Evolutionary conservation across 208 protist genomes (phyloP).

Genomic region (Wallacemonas sp.): DNA sequence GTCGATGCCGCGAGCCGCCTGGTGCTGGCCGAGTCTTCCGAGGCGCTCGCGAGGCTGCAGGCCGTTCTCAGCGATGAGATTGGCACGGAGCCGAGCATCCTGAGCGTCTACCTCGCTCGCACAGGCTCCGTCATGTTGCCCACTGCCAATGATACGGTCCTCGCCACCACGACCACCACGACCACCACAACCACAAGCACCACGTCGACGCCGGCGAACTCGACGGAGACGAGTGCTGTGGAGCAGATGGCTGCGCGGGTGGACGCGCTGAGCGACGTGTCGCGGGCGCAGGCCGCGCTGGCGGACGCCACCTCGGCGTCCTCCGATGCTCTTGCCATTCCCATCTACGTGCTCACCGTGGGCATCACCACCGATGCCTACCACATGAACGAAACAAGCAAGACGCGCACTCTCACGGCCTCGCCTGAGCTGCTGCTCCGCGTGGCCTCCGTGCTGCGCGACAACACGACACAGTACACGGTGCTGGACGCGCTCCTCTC

Average conservation of each 20-base stretch:
- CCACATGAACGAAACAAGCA: conserved; percentile 18
- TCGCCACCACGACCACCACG: conserved; percentile 15
- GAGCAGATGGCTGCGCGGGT: conserved; percentile 19
- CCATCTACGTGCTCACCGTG: conserved; percentile 49
- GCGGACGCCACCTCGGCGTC: background rate
- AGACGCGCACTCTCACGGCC: conserved; percentile 24
- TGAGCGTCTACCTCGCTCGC: conserved; percentile 2
- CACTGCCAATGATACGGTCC: background rate
- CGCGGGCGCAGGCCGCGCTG: background rate
- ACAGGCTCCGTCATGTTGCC: conserved; percentile 3
- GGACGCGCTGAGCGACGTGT: background rate
- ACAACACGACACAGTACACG: conserved; percentile 26
- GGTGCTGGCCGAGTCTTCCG: conserved; percentile 21
- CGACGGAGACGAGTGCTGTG: background rate
- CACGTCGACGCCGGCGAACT: background rate
- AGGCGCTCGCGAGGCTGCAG: conserved; percentile 35
- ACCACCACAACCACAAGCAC: background rate
- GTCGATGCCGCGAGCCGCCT: background rate
- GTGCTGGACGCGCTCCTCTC: conserved; percentile 37
- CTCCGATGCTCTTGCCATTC: conserved; percentile 8
- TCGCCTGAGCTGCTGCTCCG: conserved; percentile 53
- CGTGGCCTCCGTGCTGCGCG: conserved; percentile 32
- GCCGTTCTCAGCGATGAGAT: conserved; percentile 15
- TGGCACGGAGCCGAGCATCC: conserved; percentile 8
- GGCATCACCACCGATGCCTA: conserved; percentile 32